phyloP scores from a whole-genome alignment of 192 early-diverging fungal genomes.

The Radiomyces spectabilis region DNA sequence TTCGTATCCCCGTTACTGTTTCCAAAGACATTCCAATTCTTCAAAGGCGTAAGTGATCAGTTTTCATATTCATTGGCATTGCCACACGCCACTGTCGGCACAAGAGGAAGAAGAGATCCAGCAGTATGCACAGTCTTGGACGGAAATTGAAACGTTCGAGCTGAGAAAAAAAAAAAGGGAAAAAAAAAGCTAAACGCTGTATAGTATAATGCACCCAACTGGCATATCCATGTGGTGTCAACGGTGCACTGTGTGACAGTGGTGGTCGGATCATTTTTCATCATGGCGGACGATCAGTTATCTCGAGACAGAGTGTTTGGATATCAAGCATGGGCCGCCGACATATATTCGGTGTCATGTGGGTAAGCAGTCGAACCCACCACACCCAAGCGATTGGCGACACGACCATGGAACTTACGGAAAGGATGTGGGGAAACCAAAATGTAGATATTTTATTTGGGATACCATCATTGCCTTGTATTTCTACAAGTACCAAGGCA shows the following conservation, averaged over 20 bases:
- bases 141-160: too few species aligned
- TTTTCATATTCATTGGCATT: too few species aligned
- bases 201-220: constrained; percentile 40
- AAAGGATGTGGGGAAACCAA: background rate
- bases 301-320: constrained; percentile 63
- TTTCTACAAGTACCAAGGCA: constrained; percentile 60
- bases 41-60: constrained; percentile 33
- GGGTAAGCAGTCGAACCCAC: too few species aligned
- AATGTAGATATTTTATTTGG: constrained; percentile 94
- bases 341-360: constrained; percentile 76
- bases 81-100: too few species aligned
- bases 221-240: constrained; percentile 78
- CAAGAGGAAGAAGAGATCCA: too few species aligned
- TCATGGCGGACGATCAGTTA: constrained; percentile 61
- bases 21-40: constrained; percentile 54
- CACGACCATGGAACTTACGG: background rate
- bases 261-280: constrained; percentile 53
- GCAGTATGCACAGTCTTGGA: too few species aligned
- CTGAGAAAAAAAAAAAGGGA: too few species aligned
- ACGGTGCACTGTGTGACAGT: constrained; percentile 64
- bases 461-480: constrained; percentile 64
- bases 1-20: constrained; percentile 56
- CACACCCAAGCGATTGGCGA: too few species aligned
- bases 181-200: too few species aligned
- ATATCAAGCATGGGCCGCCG: constrained; percentile 57